Base-by-base conservation (phyloP, 1,139 yeast species). In the Yamadazyma siamensis region DNA sequence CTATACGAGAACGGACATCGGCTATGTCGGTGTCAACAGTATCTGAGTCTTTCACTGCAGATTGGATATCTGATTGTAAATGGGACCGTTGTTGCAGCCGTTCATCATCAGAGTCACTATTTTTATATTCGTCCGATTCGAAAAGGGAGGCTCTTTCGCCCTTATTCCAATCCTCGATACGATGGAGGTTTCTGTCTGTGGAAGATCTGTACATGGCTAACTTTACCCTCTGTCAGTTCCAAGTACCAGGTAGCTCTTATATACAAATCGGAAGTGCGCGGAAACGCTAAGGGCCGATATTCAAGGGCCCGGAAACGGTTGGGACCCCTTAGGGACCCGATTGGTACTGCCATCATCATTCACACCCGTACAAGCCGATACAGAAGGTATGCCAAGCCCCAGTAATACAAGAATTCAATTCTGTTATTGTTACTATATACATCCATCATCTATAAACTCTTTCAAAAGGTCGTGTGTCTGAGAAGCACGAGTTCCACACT, bases 381-480 rank as follows among this genome's bases (percentile, higher is more conserved):
- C n/a, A n/a, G n/a, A n/a, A n/a, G n/a, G n/a, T n/a, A n/a, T n/a
- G n/a, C n/a, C n/a, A n/a, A n/a, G n/a, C n/a, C n/a, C n/a, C n/a
- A n/a, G n/a, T n/a, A n/a, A n/a, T n/a, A n/a, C n/a, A n/a, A n/a
- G n/a, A n/a, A n/a, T n/a, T n/a, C n/a, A n/a, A n/a, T n/a, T n/a
- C n/a, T n/a, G n/a, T n/a, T n/a, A n/a, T n/a, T n/a, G n/a, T n/a
- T n/a, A n/a, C n/a, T n/a, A n/a, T n/a, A n/a, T n/a, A n/a, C n/a
- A n/a, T n/a, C n/a, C n/a, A n/a, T n/a, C 43, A 83, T 43, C 83
- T 65, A 52, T 86, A 89, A 18, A 89, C 88, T 49, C 87, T 80
- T 49, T 91, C 98, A 57, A 87, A 91, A 0, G 98, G 98, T 47
- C 99, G 69, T 2, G 98, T 91, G 53, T 91, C 98, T 49, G 80